A percentile compares a stretch with the other conserved stretches of the same genome.
Evolutionary conservation across 2,329 filamentous ascomycete species (phyloP).

Genomic region (Fusarium goolgardi): DNA sequence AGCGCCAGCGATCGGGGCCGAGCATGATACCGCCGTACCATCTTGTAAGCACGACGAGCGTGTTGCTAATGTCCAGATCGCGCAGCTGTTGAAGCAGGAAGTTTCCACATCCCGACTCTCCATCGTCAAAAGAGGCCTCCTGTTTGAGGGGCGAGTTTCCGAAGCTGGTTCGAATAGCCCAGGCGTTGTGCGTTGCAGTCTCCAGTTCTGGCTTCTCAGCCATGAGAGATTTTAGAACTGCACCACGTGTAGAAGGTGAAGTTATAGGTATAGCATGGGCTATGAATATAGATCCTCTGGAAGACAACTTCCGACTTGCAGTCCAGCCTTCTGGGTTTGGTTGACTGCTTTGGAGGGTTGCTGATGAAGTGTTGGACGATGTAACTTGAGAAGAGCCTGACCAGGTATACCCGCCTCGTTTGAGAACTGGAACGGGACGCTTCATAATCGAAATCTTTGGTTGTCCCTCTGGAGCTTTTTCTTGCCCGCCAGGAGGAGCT

Average conservation of each 20-base stretch:
- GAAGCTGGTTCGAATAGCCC: slow-evolving; percentile 57
- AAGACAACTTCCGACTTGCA: slow-evolving; percentile 62
- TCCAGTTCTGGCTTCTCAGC: slow-evolving; percentile 61
- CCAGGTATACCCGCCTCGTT: slow-evolving; percentile 76
- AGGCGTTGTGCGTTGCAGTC: slow-evolving; percentile 69
- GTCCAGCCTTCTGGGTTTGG: slow-evolving; percentile 57
- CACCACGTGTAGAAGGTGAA: slow-evolving; percentile 57
- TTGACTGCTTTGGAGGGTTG: slow-evolving; percentile 34
- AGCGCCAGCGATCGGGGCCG: slow-evolving; percentile 70
- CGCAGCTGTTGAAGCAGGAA: slow-evolving; percentile 67
- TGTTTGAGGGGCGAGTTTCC: slow-evolving; percentile 55
- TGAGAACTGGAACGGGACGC: slow-evolving; percentile 78
- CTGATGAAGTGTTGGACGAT: slow-evolving; percentile 33
- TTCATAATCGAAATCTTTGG: slow-evolving; percentile 78
- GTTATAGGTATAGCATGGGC: slow-evolving; percentile 59
- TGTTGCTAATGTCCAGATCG: slow-evolving; percentile 62
- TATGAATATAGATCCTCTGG: slow-evolving; percentile 68
- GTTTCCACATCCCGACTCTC: slow-evolving; percentile 69
- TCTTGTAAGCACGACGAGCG: slow-evolving; percentile 68
- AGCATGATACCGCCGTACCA: slow-evolving; percentile 73
- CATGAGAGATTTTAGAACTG: slow-evolving; percentile 62
- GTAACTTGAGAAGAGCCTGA: slow-evolving; percentile 37
- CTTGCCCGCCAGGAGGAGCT: slow-evolving; percentile 72
- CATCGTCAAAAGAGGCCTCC: slow-evolving; percentile 69
- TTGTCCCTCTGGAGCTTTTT: slow-evolving; percentile 80